These are phyloP conservation scores for Crithidia acanthocephali DNA, from an alignment of 208 protist species.

Conservation along the genomic window DNA sequence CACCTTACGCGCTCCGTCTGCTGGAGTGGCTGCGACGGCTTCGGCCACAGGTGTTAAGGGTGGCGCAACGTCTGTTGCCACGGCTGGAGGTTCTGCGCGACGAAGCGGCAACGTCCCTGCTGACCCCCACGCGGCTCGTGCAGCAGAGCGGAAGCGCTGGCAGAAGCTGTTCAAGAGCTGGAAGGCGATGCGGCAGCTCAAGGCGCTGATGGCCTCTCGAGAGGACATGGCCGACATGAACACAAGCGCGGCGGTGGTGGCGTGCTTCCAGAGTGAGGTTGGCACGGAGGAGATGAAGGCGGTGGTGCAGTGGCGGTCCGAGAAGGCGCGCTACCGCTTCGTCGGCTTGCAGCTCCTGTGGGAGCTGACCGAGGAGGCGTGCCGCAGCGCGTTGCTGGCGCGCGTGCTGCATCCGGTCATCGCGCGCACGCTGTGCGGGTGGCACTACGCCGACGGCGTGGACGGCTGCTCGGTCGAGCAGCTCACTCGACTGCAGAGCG, in stretches of 20 bases:
- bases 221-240: constrained; percentile 49
- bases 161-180: constrained; percentile 82
- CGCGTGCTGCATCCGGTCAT: constrained; percentile 76
- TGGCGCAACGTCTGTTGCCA: neutral
- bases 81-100: neutral
- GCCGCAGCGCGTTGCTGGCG: constrained; percentile 51
- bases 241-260: constrained; percentile 47
- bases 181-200: constrained; percentile 75
- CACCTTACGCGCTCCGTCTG: neutral
- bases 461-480: constrained; percentile 86
- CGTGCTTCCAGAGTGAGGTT: constrained; percentile 75
- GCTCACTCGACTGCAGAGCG: constrained; percentile 73
- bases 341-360: constrained; percentile 74
- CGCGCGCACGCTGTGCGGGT: constrained; percentile 75
- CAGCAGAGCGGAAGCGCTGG: constrained; percentile 69
- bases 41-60: too few relatives aligned
- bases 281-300: constrained; percentile 55
- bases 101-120: neutral
- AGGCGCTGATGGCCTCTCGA: constrained; percentile 71
- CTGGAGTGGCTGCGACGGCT: neutral
- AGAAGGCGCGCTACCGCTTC: constrained; percentile 73
- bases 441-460: constrained; percentile 85
- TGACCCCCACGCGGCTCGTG: constrained; percentile 24
- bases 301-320: constrained; percentile 56
- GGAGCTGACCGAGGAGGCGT: constrained; percentile 81